These are phyloP conservation scores for Pneumocystis sp. DNA, from an alignment of 1,139 yeast genomes.

Conservation along the genomic window DNA sequence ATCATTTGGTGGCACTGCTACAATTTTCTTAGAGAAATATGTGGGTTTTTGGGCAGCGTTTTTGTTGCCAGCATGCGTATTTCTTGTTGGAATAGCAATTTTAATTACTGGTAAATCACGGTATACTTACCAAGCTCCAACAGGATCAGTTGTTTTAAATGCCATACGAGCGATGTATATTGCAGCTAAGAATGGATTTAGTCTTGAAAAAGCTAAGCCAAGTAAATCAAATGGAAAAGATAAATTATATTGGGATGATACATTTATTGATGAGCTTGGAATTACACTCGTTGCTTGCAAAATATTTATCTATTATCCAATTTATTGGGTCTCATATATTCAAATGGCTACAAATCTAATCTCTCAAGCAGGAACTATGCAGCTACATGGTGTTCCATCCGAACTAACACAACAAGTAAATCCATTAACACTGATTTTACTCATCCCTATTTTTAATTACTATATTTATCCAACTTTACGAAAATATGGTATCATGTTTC, in stretches of 20 bases:
- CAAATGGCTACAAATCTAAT: conserved; percentile 53
- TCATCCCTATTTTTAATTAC: conserved; percentile 46
- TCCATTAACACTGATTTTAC: conserved; percentile 45
- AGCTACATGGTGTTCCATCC: conserved; percentile 48
- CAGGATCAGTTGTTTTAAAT: conserved; percentile 46
- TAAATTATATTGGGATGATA: conserved; percentile 34
- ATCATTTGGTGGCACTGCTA: conserved; percentile 60
- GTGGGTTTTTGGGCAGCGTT: conserved; percentile 70
- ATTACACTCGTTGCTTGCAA: conserved; percentile 48
- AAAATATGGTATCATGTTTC: conserved; percentile 29
- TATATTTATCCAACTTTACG: conserved; percentile 42
- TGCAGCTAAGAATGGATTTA: conserved; percentile 36
- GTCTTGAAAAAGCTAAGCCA: conserved; percentile 25
- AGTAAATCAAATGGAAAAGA: background rate
- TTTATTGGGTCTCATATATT: conserved; percentile 54
- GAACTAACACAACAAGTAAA: conserved; percentile 51
- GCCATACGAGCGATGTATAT: conserved; percentile 33
- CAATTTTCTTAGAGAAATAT: conserved; percentile 45
- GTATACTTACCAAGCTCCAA: conserved; percentile 48
- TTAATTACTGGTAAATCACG: conserved; percentile 41
- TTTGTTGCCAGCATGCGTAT: conserved; percentile 50
- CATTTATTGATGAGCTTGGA: conserved; percentile 47
- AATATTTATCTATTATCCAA: conserved; percentile 46
- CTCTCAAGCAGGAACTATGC: conserved; percentile 52
- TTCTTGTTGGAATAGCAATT: conserved; percentile 43